A percentile compares a stretch with the other conserved stretches of the same genome.
Conservation (phyloP, 495 filamentous ascomycete species). For the Neurospora africana region DNA sequence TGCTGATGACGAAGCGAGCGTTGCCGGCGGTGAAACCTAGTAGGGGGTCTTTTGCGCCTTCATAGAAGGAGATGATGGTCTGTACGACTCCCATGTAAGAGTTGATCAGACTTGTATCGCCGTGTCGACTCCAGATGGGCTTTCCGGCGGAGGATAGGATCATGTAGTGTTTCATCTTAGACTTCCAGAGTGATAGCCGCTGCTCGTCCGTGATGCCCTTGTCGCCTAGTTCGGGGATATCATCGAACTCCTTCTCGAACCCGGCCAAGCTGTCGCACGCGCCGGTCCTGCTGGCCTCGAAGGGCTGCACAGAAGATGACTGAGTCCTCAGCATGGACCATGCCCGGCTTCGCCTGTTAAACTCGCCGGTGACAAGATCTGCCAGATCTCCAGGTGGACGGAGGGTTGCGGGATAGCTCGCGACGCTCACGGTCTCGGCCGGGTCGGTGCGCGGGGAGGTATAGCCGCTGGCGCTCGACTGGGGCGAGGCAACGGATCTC, state of each 20-base stretch:
- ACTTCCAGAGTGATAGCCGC: constrained; percentile 64
- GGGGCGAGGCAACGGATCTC: constrained; percentile 25
- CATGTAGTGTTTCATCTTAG: constrained; percentile 90
- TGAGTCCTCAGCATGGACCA: constrained; percentile 50
- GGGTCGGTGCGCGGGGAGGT: constrained; percentile 35
- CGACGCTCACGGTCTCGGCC: constrained; percentile 75
- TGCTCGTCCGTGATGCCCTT: constrained; percentile 52
- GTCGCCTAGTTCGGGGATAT: constrained; percentile 53
- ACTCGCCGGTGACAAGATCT: constrained; percentile 65
- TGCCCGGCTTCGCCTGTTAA: constrained; percentile 45
- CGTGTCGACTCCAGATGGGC: constrained; percentile 91
- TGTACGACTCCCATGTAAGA: constrained; percentile 93
- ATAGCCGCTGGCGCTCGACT: constrained; percentile 18
- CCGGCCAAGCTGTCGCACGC: constrained; percentile 46
- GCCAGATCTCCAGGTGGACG: constrained; percentile 67
- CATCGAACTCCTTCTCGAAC: constrained; percentile 69
- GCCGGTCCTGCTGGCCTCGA: constrained; percentile 36
- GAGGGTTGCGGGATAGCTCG: constrained; percentile 68
- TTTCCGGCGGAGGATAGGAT: constrained; percentile 97
- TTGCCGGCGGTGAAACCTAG: constrained; percentile 74
- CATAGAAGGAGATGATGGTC: constrained; percentile 95
- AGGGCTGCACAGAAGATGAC: constrained; percentile 46
- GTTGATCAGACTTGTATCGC: constrained; percentile 78
- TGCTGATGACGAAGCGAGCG: constrained; percentile 72
- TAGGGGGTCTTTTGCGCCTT: constrained; percentile 63